Percentiles rank a stretch among this genome's conserved stretches.
phyloP scores from a whole-genome alignment of 129 eudicot species.

The Helianthus tuberosus region DNA sequence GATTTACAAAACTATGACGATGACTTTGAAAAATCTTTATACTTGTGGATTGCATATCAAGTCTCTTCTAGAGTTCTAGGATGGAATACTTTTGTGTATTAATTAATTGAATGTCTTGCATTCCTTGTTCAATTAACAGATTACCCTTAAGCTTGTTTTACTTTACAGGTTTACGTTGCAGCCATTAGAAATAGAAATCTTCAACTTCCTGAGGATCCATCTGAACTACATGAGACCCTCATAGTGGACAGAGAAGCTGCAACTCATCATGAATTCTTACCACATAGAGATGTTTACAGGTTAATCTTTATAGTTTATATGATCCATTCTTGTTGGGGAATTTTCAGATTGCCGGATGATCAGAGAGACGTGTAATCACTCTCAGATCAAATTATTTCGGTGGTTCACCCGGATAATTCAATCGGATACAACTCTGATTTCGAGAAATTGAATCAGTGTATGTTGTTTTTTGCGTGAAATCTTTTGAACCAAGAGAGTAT shows the following conservation, averaged over 20 bases:
- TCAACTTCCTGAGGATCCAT: slow-evolving; percentile 49
- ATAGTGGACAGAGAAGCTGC: slow-evolving; percentile 53
- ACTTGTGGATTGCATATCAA: not conserved
- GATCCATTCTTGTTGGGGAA: too few relatives aligned
- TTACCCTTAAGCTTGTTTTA: not conserved
- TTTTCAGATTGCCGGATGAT: too few relatives aligned
- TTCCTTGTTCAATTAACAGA: not conserved
- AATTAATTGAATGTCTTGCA: not conserved
- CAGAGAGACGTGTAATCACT: too few relatives aligned
- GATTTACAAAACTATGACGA: too few relatives aligned
- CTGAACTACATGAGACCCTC: slow-evolving; percentile 50
- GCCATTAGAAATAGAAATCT: slow-evolving; percentile 67
- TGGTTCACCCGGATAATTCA: too few relatives aligned
- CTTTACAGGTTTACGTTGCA: slow-evolving; percentile 58
- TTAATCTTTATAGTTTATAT: not conserved
- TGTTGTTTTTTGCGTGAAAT: too few relatives aligned
- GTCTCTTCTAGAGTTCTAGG: not conserved
- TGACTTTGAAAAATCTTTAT: too few relatives aligned
- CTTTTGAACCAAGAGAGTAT: too few relatives aligned
- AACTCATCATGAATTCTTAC: not conserved
- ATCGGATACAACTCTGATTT: too few relatives aligned
- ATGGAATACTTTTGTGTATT: too few relatives aligned
- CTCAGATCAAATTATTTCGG: too few relatives aligned
- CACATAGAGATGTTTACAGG: slow-evolving; percentile 60
- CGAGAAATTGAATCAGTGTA: too few relatives aligned